A percentile compares a stretch with the other conserved stretches of the same genome.
Evolutionary conservation across 1,284 basidiomycete species (phyloP).

Genomic region (Cutaneotrichosporon sp.): DNA sequence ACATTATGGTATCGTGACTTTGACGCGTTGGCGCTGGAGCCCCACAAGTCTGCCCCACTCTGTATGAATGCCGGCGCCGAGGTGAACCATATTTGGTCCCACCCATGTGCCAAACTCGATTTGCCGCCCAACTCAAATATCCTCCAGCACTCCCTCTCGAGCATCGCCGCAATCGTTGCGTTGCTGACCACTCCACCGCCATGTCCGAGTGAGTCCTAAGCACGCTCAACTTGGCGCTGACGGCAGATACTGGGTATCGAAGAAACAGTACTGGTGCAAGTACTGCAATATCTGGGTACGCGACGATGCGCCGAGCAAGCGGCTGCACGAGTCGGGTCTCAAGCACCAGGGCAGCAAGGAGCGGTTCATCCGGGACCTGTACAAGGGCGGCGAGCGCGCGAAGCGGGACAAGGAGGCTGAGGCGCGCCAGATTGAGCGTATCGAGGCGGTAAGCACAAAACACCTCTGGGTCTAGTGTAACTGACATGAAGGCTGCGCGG

Average conservation of each 20-base stretch:
- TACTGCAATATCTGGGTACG: slow-evolving; percentile 58
- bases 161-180: too few species aligned
- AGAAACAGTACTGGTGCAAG: slow-evolving; percentile 53
- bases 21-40: neutral
- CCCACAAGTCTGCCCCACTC: neutral
- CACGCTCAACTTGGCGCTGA: too few species aligned
- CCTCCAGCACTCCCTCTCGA: too few species aligned
- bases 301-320: slow-evolving; percentile 85
- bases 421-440: slow-evolving; percentile 73
- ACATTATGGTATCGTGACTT: too few species aligned
- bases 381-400: slow-evolving; percentile 84
- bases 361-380: slow-evolving; percentile 81
- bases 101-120: neutral
- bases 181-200: neutral
- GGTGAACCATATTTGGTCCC: neutral
- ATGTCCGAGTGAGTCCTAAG: slow-evolving; percentile 29
- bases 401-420: slow-evolving; percentile 83
- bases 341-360: slow-evolving; percentile 93
- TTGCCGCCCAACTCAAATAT: slow-evolving; percentile 3
- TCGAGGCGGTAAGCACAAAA: slow-evolving; percentile 63
- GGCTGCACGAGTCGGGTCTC: slow-evolving; percentile 88
- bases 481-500: slow-evolving; percentile 30
- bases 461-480: neutral
- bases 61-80: neutral
- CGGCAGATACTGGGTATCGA: slow-evolving; percentile 50